These are phyloP conservation scores for Entonaema liquescens DNA, from an alignment of 495 filamentous ascomycete genomes.

Conservation along the genomic window DNA sequence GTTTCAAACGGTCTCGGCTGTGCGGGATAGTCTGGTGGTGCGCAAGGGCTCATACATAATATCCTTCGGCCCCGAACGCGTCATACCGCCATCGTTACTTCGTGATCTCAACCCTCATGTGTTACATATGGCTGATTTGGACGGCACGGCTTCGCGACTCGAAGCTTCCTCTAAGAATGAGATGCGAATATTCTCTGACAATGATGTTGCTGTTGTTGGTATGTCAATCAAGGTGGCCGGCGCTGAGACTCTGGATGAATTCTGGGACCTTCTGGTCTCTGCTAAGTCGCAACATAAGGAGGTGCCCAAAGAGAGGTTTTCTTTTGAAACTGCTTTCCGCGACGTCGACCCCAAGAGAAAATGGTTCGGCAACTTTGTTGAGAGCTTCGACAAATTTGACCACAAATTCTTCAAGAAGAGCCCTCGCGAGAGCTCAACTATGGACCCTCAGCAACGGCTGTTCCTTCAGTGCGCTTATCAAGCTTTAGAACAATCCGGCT, in stretches of 20 bases:
- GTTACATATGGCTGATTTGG: constrained; percentile 27
- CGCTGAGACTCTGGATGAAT: constrained; percentile 52
- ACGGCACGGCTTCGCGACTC: constrained; percentile 17
- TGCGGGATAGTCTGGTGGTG: constrained; percentile 11
- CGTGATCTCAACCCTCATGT: constrained; percentile 31
- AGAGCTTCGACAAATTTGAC: constrained; percentile 52
- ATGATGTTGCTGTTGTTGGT: constrained; percentile 54
- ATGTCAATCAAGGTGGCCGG: constrained; percentile 54
- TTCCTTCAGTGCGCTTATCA: constrained; percentile 59
- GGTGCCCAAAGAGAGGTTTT: constrained; percentile 32
- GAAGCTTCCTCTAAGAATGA: constrained; percentile 18
- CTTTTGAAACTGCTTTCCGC: constrained; percentile 30
- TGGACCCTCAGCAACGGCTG: constrained; percentile 59
- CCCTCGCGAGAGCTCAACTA: constrained; percentile 53
- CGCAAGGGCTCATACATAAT: constrained; percentile 23
- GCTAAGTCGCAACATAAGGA: constrained; percentile 38
- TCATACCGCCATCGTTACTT: constrained; percentile 30
- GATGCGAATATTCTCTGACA: constrained; percentile 24
- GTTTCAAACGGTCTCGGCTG: constrained; percentile 44
- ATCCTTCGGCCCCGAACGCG: constrained; percentile 35
- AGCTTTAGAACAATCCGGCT: constrained; percentile 53
- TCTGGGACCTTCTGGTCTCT: constrained; percentile 51
- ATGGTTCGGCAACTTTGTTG: constrained; percentile 47
- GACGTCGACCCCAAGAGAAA: constrained; percentile 35
- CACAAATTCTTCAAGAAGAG: constrained; percentile 62